Conservation (phyloP, 805 yeast species). For the Isabelozyma heimii region DNA sequence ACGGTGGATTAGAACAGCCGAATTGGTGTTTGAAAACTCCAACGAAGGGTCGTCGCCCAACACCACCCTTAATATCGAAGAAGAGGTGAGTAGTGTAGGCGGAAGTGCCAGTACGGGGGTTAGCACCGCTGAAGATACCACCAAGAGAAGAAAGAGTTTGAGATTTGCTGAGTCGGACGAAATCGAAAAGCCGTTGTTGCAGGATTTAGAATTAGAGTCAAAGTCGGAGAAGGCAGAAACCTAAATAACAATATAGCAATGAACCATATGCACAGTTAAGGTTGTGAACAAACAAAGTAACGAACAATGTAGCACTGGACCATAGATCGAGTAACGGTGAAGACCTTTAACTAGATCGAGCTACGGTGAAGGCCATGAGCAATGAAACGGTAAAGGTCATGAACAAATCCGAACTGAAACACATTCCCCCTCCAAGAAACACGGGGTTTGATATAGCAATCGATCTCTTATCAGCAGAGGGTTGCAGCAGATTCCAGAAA, state of each 20-base stretch:
- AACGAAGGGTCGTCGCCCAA: background rate
- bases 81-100: background rate
- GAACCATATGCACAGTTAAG: background rate
- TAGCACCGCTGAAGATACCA: conserved; percentile 3
- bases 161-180: conserved; percentile 38
- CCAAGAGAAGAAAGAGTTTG: conserved; percentile 38
- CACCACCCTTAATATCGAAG: background rate
- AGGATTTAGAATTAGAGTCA: too few relatives aligned
- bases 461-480: background rate
- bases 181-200: background rate
- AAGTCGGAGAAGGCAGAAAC: background rate
- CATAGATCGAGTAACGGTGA: too few relatives aligned
- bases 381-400: too few relatives aligned
- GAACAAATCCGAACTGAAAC: too few relatives aligned
- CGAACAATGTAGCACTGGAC: too few relatives aligned
- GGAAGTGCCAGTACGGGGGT: background rate
- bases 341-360: too few relatives aligned
- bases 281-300: too few relatives aligned
- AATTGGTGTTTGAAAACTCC: conserved; percentile 48
- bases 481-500: background rate
- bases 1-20: conserved; percentile 95
- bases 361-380: too few relatives aligned
- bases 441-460: background rate
- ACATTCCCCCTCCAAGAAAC: too few relatives aligned
- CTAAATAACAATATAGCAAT: background rate